Evolutionary conservation across 768 basidiomycete genomes (phyloP).

Genomic region (Auricularia sp.): DNA sequence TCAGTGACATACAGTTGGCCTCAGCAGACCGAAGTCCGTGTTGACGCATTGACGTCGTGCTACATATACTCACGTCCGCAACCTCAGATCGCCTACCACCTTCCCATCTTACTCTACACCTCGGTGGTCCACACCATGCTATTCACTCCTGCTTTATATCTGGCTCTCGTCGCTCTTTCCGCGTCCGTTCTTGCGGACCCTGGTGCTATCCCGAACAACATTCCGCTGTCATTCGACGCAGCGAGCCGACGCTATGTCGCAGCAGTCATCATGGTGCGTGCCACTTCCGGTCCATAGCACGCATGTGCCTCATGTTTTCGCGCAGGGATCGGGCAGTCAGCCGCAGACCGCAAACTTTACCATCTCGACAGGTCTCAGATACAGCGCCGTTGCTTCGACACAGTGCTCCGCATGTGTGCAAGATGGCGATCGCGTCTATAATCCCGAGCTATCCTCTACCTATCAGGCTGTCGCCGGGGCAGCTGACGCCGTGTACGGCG

Average conservation of each 20-base stretch:
- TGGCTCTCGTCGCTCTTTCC: not conserved
- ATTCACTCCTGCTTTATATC: not conserved
- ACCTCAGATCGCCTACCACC: not conserved
- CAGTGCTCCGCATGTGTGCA: not conserved
- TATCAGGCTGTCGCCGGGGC: not conserved
- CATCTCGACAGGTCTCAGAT: not conserved
- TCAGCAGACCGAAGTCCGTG: too few species aligned
- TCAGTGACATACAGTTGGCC: too few species aligned
- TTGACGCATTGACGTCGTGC: too few species aligned
- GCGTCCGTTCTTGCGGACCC: not conserved
- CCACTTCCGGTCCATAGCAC: not conserved
- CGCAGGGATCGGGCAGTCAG: not conserved
- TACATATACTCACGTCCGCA: not conserved
- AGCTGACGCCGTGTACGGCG: not conserved
- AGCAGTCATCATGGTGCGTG: not conserved
- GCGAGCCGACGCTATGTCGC: not conserved
- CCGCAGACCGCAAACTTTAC: not conserved
- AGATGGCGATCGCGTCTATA: not conserved
- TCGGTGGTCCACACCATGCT: not conserved
- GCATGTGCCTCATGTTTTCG: not conserved
- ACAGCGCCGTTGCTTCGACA: not conserved
- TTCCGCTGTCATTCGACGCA: not conserved
- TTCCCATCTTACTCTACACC: not conserved
- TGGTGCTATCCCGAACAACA: not conserved
- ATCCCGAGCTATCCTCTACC: not conserved